Percentiles rank a stretch among this genome's conserved stretches.
phyloP scores from a whole-genome alignment of 306 rosid species.

The Quercus rubra region DNA sequence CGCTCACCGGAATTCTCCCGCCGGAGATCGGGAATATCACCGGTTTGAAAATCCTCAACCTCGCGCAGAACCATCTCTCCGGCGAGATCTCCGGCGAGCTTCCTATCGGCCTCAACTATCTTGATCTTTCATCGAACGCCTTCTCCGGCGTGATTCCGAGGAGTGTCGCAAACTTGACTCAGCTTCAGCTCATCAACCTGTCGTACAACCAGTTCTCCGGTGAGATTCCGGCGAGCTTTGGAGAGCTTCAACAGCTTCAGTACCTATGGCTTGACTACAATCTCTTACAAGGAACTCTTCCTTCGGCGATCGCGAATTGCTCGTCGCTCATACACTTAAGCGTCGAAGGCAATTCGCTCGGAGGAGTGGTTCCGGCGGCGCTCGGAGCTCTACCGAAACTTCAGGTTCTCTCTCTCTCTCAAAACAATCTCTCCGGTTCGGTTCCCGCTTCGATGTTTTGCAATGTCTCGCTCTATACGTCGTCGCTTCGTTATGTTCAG shows the following conservation, averaged over 20 bases:
- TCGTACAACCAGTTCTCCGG: slow-evolving; percentile 76
- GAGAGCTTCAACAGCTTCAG: slow-evolving; percentile 68
- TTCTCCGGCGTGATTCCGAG: slow-evolving; percentile 80
- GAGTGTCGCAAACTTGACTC: slow-evolving; percentile 41
- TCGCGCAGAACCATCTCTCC: slow-evolving; percentile 70
- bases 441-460: slow-evolving; percentile 76
- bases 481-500: slow-evolving; percentile 78
- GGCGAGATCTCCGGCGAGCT: slow-evolving; percentile 54
- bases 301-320: slow-evolving; percentile 85
- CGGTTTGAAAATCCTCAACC: slow-evolving; percentile 51
- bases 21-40: slow-evolving; percentile 64
- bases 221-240: slow-evolving; percentile 72
- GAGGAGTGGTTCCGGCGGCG: slow-evolving; percentile 83
- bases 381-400: slow-evolving; percentile 73
- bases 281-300: slow-evolving; percentile 65
- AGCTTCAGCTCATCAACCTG: slow-evolving; percentile 71
- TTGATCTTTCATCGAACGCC: slow-evolving; percentile 75
- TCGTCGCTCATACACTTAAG: slow-evolving; percentile 80
- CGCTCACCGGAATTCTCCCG: slow-evolving; percentile 66
- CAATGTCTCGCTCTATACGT: slow-evolving; percentile 50
- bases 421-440: slow-evolving; percentile 69
- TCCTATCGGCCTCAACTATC: slow-evolving; percentile 45
- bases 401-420: slow-evolving; percentile 73
- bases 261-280: slow-evolving; percentile 90
- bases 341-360: slow-evolving; percentile 67